phyloP scores from a whole-genome alignment of 495 filamentous ascomycete genomes.

The Aspergillus taichungensis region DNA sequence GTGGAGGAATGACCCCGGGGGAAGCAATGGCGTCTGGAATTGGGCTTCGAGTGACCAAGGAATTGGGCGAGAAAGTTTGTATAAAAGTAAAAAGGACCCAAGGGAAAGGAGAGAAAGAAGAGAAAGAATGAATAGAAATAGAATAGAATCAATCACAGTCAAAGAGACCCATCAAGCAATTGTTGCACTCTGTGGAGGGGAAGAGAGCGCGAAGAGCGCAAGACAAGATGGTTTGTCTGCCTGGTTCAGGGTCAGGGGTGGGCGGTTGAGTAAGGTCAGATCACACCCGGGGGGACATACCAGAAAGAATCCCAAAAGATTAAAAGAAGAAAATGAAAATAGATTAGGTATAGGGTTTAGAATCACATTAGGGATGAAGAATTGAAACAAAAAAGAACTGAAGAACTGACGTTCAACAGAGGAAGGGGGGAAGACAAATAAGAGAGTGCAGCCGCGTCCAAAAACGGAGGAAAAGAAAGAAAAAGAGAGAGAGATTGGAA shows the following conservation, averaged over 20 bases:
- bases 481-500: constrained; percentile 47
- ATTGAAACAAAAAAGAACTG: background rate
- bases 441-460: background rate
- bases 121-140: background rate
- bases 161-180: background rate
- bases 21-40: no score
- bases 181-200: background rate
- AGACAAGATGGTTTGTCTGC: constrained; percentile 1
- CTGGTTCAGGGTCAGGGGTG: constrained; percentile 9
- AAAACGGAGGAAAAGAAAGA: background rate
- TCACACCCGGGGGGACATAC: background rate
- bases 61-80: no score
- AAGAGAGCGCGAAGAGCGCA: background rate
- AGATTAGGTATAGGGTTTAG: no score
- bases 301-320: constrained; percentile 1
- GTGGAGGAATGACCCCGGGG: no score
- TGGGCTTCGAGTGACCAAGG: no score
- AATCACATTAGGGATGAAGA: background rate
- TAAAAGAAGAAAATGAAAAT: constrained; percentile 2
- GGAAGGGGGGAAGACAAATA: constrained; percentile 19
- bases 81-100: background rate
- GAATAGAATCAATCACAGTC: background rate
- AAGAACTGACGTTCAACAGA: constrained; percentile 51
- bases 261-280: background rate
- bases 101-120: background rate